Percentiles rank a stretch among this genome's conserved stretches.
Conservation (phyloP, 108 stramenopile genomes). For the Skeletonema marinoi region DNA sequence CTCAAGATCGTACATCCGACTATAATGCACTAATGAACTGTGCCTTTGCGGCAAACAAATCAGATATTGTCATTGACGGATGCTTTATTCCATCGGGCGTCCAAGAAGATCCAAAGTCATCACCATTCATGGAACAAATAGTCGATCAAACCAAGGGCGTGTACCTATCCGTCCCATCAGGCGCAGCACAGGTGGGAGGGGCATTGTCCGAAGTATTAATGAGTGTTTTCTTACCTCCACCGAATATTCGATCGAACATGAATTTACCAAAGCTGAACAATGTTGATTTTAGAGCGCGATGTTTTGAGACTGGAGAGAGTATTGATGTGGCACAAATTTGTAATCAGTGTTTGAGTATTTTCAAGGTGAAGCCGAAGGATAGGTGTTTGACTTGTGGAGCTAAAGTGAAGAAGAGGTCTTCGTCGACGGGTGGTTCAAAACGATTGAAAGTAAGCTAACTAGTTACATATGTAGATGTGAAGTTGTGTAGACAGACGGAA, state of each 20-base stretch:
- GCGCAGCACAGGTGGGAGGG: constrained; percentile 74
- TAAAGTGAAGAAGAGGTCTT: constrained; percentile 36
- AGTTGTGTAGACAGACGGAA: background rate
- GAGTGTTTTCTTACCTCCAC: constrained; percentile 73
- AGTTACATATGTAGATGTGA: too few species aligned
- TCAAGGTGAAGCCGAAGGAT: constrained; percentile 60
- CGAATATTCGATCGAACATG: constrained; percentile 51
- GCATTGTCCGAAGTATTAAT: constrained; percentile 79
- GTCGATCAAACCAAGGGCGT: constrained; percentile 75
- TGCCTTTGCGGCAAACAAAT: constrained; percentile 78
- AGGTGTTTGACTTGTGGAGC: constrained; percentile 82
- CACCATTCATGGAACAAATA: constrained; percentile 78
- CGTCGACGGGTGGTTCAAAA: background rate
- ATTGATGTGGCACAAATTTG: constrained; percentile 82
- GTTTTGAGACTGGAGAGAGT: constrained; percentile 79
- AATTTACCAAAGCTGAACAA: constrained; percentile 74
- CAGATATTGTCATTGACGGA: constrained; percentile 78
- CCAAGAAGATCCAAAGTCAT: constrained; percentile 36
- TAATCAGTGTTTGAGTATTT: constrained; percentile 86
- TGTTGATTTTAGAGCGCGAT: constrained; percentile 85
- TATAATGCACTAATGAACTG: constrained; percentile 94
- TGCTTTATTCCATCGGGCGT: constrained; percentile 66
- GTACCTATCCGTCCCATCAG: constrained; percentile 54
- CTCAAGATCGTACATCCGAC: constrained; percentile 80
- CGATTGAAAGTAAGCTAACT: constrained; percentile 1